Base-by-base conservation (phyloP, 257 asterid genomes). In the Jaltomata sinuosa region DNA sequence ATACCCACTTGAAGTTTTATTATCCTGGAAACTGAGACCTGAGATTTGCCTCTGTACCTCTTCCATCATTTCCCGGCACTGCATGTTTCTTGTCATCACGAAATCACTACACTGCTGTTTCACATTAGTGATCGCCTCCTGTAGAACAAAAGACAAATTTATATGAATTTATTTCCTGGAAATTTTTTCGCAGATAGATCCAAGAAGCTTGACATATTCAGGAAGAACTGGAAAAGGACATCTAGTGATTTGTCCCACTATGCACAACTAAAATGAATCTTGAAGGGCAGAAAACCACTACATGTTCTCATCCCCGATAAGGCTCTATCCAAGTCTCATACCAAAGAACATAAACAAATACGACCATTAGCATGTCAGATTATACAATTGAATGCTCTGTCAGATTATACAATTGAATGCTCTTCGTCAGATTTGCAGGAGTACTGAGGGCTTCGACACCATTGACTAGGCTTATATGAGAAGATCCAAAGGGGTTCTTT, bases 81-180 rank as follows among this genome's bases (percentile, higher is more conserved):
- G 98, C 86, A 96, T 94, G 84, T 89, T 93, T 91, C 99, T 87
- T 11, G 98, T 94, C 97, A 94, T 93, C 91, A 94, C 95, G 77
- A 91, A 96, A 89, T 94, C 99, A 87, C 97, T 93, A 93, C 98
- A 92, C 89, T 93, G 99, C 83, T 96, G 98, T 94, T 94, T 96
- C 77, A 94, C 93, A 27, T 88, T 91, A 45, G 92, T 92, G 69
- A 96, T 93, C 52, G 98, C 99, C 47, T 96, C 99, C 99, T 96
- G 95, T 88, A 72, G 42, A 83, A 61, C 72, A 83, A 67, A 65
- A 80, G 34, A 57, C 64, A 76, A 19, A 45, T 59, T 77, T 29
- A 11, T 77, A 27, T 29, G 62, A 77, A 77, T 77, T 77, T 16
- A 18, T 77, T 11, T 49, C 62, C 42, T 27, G 45, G 82, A 50